Evolutionary conservation across 192 early-diverging fungal genomes (phyloP), one percentile per base, ranked within the genome.

Genomic region (Linnemannia exigua): DNA sequence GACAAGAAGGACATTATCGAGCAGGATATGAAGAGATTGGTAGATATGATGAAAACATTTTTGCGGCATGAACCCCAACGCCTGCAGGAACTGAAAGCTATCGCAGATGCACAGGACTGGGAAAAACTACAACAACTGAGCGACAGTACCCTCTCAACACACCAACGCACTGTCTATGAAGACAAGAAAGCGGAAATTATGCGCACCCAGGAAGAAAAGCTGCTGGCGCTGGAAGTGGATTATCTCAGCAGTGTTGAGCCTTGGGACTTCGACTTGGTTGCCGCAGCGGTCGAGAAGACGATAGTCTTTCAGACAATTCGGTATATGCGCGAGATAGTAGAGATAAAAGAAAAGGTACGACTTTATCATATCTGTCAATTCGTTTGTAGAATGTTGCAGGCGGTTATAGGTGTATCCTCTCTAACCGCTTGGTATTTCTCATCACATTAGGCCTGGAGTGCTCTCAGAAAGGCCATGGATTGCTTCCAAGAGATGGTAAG

Each of bases 401-500:
- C 14, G 6, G 15, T n/a, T 33, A 15, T 31, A 28, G 2, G 52
- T 54, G 22, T 25, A 31, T 31, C 1, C 3, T 1, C 4, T 31
- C 58, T 63, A 63, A 72, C 28, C 6, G 17, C 37, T 19, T 36
- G 44, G 44, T 66, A 15, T 35, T 25, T 48, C 70, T 8, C 7
- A 15, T 68, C 9, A 25, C 28, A 36, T 12, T 88, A 94, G 91
- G 80, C 81, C 41, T 93, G 88, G 91, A 67, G 79, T 41, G 90
- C 93, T 46, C 78, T 95, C 20, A 80, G 88, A 35, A 79, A 88
- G 14, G 84, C 90, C 1, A 75, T 93, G 11, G 90, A 94, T 41
- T 94, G 93, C 67, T 80, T 95, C 25, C 90, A 91, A 67, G 89
- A 95, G 76, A 90, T 95, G 79, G 92, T 95, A 85, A 68, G 79